phyloP scores from a whole-genome alignment of 1,284 basidiomycete genomes.

The Melampsora larici-populina region DNA sequence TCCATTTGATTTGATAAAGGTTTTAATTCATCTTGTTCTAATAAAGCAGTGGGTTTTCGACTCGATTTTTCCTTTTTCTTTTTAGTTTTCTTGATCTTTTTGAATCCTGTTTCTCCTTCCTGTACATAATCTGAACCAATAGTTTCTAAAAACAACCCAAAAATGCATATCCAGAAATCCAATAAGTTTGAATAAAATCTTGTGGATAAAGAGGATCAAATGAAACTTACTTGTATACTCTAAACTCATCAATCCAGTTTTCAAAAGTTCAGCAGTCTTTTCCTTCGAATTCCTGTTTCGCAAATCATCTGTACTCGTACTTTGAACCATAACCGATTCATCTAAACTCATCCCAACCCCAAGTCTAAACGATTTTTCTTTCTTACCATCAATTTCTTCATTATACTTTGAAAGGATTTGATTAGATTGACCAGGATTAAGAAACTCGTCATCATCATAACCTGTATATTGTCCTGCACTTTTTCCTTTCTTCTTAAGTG shows the following conservation, averaged over 20 bases:
- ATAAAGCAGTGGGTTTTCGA: constrained; percentile 12
- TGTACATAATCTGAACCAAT: constrained; percentile 35
- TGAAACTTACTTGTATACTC: constrained; percentile 77
- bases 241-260: constrained; percentile 76
- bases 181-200: not conserved
- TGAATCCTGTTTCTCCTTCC: constrained; percentile 37
- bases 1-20: constrained; percentile 16
- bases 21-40: not conserved
- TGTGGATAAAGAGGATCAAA: constrained; percentile 15
- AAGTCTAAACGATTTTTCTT: constrained; percentile 44
- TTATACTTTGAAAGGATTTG: constrained; percentile 93
- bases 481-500: constrained; percentile 80
- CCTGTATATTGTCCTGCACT: constrained; percentile 73
- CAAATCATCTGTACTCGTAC: not conserved
- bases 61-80: constrained; percentile 20
- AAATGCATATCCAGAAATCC: not conserved
- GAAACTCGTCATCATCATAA: constrained; percentile 87
- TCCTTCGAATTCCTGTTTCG: constrained; percentile 57
- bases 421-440: constrained; percentile 67
- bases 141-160: constrained; percentile 17
- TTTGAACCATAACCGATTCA: not conserved
- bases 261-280: constrained; percentile 62
- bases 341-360: constrained; percentile 46
- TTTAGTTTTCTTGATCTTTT: constrained; percentile 21
- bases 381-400: constrained; percentile 70